Conservation (phyloP, 2,329 filamentous ascomycete genomes). For the Exserohilum turcica region DNA sequence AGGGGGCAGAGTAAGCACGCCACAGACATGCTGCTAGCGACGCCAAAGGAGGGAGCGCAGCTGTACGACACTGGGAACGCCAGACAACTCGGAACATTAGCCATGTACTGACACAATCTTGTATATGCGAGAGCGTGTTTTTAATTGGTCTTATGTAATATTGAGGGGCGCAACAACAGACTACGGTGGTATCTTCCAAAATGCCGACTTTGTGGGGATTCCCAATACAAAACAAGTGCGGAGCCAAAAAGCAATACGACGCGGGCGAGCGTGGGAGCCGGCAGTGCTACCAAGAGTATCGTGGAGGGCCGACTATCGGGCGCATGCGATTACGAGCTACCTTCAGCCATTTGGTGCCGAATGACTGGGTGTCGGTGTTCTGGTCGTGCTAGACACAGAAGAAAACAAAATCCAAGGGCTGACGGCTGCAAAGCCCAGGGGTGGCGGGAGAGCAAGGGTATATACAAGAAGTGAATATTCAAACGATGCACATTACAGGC, state of each 20-base stretch:
- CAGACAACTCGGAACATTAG: too few species aligned
- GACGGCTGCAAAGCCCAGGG: not conserved
- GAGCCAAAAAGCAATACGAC: not conserved
- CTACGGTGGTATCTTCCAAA: slow-evolving; percentile 15
- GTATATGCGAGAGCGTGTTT: not conserved
- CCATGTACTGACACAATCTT: too few species aligned
- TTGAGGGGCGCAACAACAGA: slow-evolving; percentile 8
- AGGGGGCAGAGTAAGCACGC: too few species aligned
- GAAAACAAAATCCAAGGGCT: slow-evolving; percentile 1
- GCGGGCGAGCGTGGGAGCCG: not conserved
- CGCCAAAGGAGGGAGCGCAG: too few species aligned
- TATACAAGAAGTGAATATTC: slow-evolving; percentile 18
- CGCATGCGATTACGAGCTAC: not conserved
- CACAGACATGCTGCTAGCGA: too few species aligned
- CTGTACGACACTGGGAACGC: too few species aligned
- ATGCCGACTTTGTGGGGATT: not conserved
- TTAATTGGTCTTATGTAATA: slow-evolving; percentile 1
- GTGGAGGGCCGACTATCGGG: too few species aligned
- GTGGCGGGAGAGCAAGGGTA: slow-evolving; percentile 8
- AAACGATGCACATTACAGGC: slow-evolving; percentile 14
- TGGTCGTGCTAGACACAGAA: slow-evolving; percentile 1
- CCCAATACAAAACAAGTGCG: not conserved
- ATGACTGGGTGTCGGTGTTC: not conserved
- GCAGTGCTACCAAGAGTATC: not conserved
- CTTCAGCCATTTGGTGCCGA: not conserved